phyloP scores from a whole-genome alignment of 2,329 filamentous ascomycete species.

The Bertia moriformis region DNA sequence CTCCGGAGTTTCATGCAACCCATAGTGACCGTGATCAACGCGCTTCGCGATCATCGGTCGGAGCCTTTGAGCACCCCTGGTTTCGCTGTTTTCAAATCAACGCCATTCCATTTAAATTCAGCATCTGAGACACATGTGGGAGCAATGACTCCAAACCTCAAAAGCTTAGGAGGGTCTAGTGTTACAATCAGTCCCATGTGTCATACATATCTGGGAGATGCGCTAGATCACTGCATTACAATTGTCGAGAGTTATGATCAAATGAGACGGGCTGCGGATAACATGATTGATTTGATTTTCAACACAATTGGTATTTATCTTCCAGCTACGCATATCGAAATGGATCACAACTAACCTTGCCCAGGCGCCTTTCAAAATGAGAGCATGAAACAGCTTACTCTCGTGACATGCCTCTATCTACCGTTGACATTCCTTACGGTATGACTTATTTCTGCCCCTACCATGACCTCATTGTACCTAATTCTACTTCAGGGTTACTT shows the following conservation, averaged over 20 bases:
- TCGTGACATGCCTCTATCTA: constrained; percentile 85
- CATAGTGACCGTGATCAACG: constrained; percentile 71
- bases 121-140: constrained; percentile 14
- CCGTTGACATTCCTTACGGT: constrained; percentile 72
- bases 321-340: not conserved
- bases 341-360: not conserved
- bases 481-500: constrained; percentile 44
- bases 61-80: not conserved
- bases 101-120: not conserved
- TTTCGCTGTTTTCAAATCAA: not conserved
- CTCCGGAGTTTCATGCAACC: constrained; percentile 75
- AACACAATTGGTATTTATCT: constrained; percentile 54
- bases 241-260: constrained; percentile 71
- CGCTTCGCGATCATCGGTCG: constrained; percentile 60
- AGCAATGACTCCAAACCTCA: constrained; percentile 24
- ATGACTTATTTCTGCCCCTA: not conserved
- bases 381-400: constrained; percentile 78
- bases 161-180: constrained; percentile 32
- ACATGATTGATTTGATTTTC: constrained; percentile 85
- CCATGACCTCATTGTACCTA: not conserved
- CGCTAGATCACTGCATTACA: constrained; percentile 76
- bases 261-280: constrained; percentile 62
- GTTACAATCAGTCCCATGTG: constrained; percentile 72
- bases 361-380: constrained; percentile 68
- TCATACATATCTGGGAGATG: constrained; percentile 79